Evolutionary conservation across 2,329 filamentous ascomycete genomes (phyloP).

Genomic region (Corynespora cassiicola): DNA sequence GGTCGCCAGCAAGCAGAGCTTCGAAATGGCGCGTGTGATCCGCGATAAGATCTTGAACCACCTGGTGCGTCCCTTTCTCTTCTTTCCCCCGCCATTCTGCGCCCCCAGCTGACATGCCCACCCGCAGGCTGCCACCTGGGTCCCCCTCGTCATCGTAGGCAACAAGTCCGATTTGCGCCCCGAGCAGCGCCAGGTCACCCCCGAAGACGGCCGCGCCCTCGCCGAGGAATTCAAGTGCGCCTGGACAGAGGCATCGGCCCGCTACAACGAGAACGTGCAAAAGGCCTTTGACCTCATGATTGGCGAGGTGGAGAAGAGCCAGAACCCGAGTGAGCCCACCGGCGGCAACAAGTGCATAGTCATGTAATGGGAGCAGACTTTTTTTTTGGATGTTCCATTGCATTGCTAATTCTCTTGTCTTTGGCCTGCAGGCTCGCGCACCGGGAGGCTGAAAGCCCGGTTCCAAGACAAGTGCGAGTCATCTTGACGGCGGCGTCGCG

Average conservation of each 20-base stretch:
- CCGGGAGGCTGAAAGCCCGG: too few species aligned
- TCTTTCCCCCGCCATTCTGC: slow-evolving; percentile 7
- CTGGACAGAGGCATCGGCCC: slow-evolving; percentile 92
- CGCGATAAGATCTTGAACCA: slow-evolving; percentile 97
- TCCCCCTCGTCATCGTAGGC: slow-evolving; percentile 92
- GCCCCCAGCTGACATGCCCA: slow-evolving; percentile 12
- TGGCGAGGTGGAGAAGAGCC: slow-evolving; percentile 90
- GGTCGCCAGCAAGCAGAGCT: slow-evolving; percentile 91
- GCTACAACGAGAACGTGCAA: slow-evolving; percentile 91
- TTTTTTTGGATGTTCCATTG: too few species aligned
- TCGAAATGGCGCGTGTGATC: slow-evolving; percentile 97
- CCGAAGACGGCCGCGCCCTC: slow-evolving; percentile 84
- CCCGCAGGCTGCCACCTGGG: slow-evolving; percentile 81
- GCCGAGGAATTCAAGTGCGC: slow-evolving; percentile 88
- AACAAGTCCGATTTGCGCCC: slow-evolving; percentile 96
- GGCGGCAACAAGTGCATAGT: slow-evolving; percentile 80
- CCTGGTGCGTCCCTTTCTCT: slow-evolving; percentile 66
- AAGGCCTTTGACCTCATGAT: slow-evolving; percentile 95
- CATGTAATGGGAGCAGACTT: too few species aligned
- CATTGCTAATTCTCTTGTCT: too few species aligned
- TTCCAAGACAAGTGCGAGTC: too few species aligned
- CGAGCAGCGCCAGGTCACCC: slow-evolving; percentile 88
- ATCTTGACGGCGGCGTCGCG: too few species aligned
- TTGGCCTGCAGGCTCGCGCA: too few species aligned
- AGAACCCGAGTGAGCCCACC: slow-evolving; percentile 85